These are phyloP conservation scores for Hypoxylon intermedium DNA, from an alignment of 495 filamentous ascomycete species.

Conservation along the genomic window DNA sequence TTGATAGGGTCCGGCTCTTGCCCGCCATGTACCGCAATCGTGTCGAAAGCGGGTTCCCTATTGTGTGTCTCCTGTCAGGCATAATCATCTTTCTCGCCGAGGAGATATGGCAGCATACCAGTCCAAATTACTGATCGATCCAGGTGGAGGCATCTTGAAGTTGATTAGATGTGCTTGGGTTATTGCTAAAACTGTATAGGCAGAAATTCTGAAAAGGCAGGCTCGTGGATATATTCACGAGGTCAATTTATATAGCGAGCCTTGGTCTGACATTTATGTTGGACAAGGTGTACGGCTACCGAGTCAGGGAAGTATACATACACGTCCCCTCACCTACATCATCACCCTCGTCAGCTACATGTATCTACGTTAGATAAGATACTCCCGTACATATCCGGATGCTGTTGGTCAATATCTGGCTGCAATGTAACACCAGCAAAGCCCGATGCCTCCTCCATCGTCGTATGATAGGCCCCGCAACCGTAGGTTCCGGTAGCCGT, in stretches of 20 bases:
- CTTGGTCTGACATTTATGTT: slow-evolving; percentile 30
- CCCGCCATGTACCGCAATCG: slow-evolving; percentile 49
- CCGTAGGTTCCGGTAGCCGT: slow-evolving; percentile 8
- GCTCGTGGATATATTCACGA: background rate
- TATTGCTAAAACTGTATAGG: slow-evolving; percentile 2
- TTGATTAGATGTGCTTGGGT: background rate
- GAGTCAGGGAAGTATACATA: slow-evolving; percentile 15
- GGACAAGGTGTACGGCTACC: slow-evolving; percentile 4
- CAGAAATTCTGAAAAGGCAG: background rate
- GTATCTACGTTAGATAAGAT: slow-evolving; percentile 34
- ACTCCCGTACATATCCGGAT: slow-evolving; percentile 21
- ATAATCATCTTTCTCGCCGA: slow-evolving; percentile 3
- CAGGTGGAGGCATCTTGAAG: slow-evolving; percentile 39
- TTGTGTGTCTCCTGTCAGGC: slow-evolving; percentile 22
- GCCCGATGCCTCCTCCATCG: slow-evolving; percentile 28
- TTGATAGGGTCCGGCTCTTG: slow-evolving; percentile 54
- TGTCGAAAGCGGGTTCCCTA: slow-evolving; percentile 50
- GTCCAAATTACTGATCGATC: slow-evolving; percentile 43
- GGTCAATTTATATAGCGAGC: slow-evolving; percentile 12
- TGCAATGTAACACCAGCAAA: slow-evolving; percentile 41
- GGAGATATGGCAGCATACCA: slow-evolving; percentile 35
- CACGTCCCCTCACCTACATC: slow-evolving; percentile 23
- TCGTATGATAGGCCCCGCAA: slow-evolving; percentile 36
- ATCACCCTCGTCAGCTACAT: slow-evolving; percentile 10
- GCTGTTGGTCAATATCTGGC: slow-evolving; percentile 22